phyloP scores from a whole-genome alignment of 192 early-diverging fungal genomes.

The Powellomyces hirtus region DNA sequence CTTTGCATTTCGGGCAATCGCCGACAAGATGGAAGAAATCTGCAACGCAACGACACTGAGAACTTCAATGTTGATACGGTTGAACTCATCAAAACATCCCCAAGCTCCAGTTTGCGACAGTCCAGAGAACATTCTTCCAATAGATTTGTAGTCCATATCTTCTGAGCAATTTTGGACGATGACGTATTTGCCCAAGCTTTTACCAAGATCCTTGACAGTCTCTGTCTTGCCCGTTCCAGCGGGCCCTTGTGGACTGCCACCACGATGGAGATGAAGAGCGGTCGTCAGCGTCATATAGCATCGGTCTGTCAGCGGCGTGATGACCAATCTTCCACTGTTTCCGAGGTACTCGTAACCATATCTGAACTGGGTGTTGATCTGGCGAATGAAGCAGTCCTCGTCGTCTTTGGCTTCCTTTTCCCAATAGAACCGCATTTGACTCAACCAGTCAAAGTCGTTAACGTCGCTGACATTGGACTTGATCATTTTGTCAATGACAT shows the following conservation, averaged over 20 bases:
- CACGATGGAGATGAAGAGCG: constrained; percentile 51
- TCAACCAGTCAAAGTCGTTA: constrained; percentile 60
- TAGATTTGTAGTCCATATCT: constrained; percentile 60
- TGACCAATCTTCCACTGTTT: constrained; percentile 57
- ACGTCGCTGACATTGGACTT: constrained; percentile 49
- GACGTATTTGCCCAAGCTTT: constrained; percentile 58
- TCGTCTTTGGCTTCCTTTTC: constrained; percentile 60
- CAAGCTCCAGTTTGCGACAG: constrained; percentile 61
- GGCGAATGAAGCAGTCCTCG: constrained; percentile 60
- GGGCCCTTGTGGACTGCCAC: constrained; percentile 57
- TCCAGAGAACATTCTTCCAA: constrained; percentile 61
- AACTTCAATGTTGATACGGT: constrained; percentile 65
- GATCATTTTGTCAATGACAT: constrained; percentile 58
- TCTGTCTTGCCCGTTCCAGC: constrained; percentile 67
- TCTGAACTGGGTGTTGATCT: constrained; percentile 61
- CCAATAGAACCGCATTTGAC: constrained; percentile 63
- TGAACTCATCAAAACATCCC: constrained; percentile 69
- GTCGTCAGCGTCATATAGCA: constrained; percentile 65
- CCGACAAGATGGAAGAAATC: constrained; percentile 53
- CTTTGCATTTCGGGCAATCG: constrained; percentile 46
- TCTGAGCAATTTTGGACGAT: constrained; percentile 65
- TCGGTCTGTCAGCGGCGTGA: constrained; percentile 60
- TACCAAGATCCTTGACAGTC: constrained; percentile 62
- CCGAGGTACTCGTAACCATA: constrained; percentile 63
- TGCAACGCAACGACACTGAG: constrained; percentile 58